Evolutionary conservation across 352 stramenopile species (phyloP).

Genomic region (Paralagenidium karlingii): DNA sequence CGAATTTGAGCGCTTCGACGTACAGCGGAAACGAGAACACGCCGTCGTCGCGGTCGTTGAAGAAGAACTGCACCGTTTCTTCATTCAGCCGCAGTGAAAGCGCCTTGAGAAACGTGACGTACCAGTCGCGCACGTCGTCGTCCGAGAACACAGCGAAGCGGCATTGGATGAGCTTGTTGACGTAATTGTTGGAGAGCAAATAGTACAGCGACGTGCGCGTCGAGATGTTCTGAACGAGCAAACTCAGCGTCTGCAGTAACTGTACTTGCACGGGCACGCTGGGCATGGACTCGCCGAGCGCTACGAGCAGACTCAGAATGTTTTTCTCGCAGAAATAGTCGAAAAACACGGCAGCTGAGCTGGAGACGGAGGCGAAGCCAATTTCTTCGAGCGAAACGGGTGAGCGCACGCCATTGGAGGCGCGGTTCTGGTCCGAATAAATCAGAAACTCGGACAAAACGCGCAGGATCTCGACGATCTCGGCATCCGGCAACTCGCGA

Average conservation of each 20-base stretch:
- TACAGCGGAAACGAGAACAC: slow-evolving; percentile 55
- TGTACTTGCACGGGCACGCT: slow-evolving; percentile 80
- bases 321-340: slow-evolving; percentile 97
- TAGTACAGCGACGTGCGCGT: slow-evolving; percentile 89
- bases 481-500: slow-evolving; percentile 35
- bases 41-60: slow-evolving; percentile 22
- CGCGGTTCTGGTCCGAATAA: slow-evolving; percentile 75
- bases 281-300: slow-evolving; percentile 44
- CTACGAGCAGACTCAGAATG: slow-evolving; percentile 85
- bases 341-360: slow-evolving; percentile 69
- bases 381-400: slow-evolving; percentile 8
- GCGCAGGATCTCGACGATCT: slow-evolving; percentile 74
- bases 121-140: slow-evolving; percentile 84
- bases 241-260: slow-evolving; percentile 87
- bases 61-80: slow-evolving; percentile 86
- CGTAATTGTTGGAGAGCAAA: slow-evolving; percentile 91
- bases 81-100: slow-evolving; percentile 75
- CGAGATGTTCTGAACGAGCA: slow-evolving; percentile 85
- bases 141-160: slow-evolving; percentile 45
- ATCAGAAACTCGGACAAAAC: slow-evolving; percentile 79
- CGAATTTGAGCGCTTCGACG: slow-evolving; percentile 51
- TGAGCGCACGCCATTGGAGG: slow-evolving; percentile 9
- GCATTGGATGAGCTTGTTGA: slow-evolving; percentile 88
- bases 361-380: slow-evolving; percentile 8
- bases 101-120: slow-evolving; percentile 81